Percentiles rank a stretch among this genome's conserved stretches.
Evolutionary conservation across 1,139 yeast species (phyloP).

Genomic region (Sugiyamaella xylanicola): DNA sequence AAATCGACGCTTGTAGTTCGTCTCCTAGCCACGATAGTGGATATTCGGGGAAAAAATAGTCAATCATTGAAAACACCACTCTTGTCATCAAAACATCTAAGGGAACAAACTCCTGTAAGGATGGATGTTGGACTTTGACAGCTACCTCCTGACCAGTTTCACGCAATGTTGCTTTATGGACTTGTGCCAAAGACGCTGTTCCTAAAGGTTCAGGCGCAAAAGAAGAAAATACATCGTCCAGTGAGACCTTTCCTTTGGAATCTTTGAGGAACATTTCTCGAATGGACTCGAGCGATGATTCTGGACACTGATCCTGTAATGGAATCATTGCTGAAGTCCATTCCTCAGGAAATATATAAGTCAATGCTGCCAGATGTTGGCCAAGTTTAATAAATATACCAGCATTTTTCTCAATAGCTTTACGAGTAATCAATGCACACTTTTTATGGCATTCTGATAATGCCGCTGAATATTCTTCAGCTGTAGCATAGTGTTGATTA

Average conservation of each 20-base stretch:
- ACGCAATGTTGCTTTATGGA: constrained; percentile 72
- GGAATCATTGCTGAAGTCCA: constrained; percentile 97
- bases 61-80: constrained; percentile 72
- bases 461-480: constrained; percentile 56
- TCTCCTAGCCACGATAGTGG: constrained; percentile 94
- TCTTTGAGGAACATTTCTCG: constrained; percentile 66
- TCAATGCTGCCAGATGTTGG: constrained; percentile 89
- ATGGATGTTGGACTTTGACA: constrained; percentile 93
- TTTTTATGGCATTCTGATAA: constrained; percentile 64
- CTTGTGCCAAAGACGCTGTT: constrained; percentile 95
- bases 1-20: constrained; percentile 82
- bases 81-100: constrained; percentile 79
- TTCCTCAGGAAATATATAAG: constrained; percentile 84
- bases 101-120: constrained; percentile 84
- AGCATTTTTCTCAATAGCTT: constrained; percentile 81
- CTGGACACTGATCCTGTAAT: constrained; percentile 87
- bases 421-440: constrained; percentile 78
- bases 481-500: constrained; percentile 48
- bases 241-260: constrained; percentile 50
- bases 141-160: constrained; percentile 76
- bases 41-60: constrained; percentile 85
- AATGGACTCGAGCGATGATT: constrained; percentile 71
- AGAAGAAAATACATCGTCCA: constrained; percentile 66
- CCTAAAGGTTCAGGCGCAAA: constrained; percentile 83
- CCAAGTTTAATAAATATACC: constrained; percentile 94